These are phyloP conservation scores for Pterocarpus macrocarpus DNA, from an alignment of 306 rosid species.

Conservation along the genomic window DNA sequence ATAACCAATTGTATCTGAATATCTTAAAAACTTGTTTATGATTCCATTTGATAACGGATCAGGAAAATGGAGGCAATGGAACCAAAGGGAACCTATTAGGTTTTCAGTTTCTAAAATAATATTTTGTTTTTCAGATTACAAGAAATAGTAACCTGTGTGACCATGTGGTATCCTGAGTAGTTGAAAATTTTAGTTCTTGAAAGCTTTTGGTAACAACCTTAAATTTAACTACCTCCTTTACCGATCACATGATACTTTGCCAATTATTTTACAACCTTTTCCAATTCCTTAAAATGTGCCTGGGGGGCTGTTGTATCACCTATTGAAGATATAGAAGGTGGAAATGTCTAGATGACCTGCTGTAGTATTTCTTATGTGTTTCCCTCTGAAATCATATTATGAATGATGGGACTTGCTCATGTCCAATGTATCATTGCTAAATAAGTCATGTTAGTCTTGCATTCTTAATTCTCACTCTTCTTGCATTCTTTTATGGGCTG, in stretches of 20 bases:
- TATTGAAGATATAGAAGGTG: not conserved
- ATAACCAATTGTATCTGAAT: constrained; percentile 2
- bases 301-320: not conserved
- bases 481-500: not conserved
- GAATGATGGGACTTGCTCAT: not conserved
- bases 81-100: constrained; percentile 14
- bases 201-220: not conserved
- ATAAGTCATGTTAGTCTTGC: constrained; percentile 7
- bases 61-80: constrained; percentile 19
- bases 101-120: constrained; percentile 16
- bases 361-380: not conserved
- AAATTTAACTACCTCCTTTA: constrained; percentile 1
- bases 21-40: constrained; percentile 6
- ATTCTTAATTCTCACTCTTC: not conserved
- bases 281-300: not conserved
- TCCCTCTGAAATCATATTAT: constrained; percentile 2
- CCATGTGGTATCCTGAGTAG: not conserved
- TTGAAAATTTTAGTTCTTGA: not conserved
- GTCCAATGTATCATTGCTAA: not conserved
- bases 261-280: not conserved
- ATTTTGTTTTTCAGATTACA: not conserved
- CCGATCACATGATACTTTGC: not conserved
- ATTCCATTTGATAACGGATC: not conserved
- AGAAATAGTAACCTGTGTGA: not conserved
- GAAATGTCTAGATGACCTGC: not conserved